These are phyloP conservation scores for Venturia carpophila DNA, from an alignment of 2,329 filamentous ascomycete species.

Conservation along the genomic window DNA sequence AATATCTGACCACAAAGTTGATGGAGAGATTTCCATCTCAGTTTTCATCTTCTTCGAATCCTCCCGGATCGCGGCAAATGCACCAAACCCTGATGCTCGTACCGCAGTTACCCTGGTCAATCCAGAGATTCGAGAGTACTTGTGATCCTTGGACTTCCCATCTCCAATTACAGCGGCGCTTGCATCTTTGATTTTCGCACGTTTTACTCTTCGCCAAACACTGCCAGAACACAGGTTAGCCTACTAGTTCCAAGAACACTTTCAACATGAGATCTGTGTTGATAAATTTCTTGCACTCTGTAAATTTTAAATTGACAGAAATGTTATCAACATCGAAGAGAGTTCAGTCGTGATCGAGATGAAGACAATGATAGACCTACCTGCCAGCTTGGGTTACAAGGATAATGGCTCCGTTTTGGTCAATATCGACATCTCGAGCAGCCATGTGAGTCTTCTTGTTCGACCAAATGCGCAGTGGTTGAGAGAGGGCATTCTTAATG, in stretches of 20 bases:
- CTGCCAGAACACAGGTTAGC: constrained; percentile 35
- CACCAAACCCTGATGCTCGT: constrained; percentile 79
- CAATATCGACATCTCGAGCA: constrained; percentile 76
- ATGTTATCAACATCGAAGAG: too few relatives aligned
- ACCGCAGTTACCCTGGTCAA: constrained; percentile 79
- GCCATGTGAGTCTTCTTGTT: constrained; percentile 77
- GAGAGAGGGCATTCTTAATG: constrained; percentile 72
- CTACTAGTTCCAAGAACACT: too few relatives aligned
- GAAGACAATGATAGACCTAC: too few relatives aligned
- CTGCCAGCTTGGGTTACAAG: constrained; percentile 78
- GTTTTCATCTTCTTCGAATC: constrained; percentile 66
- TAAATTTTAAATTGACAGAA: too few relatives aligned
- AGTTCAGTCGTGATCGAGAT: too few relatives aligned
- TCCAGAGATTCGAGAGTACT: constrained; percentile 84
- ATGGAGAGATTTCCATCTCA: constrained; percentile 58
- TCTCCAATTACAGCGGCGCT: constrained; percentile 43
- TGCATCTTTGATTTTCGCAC: constrained; percentile 69
- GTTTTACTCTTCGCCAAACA: constrained; percentile 82
- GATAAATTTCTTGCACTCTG: too few relatives aligned
- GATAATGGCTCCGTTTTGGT: constrained; percentile 90
- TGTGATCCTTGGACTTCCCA: constrained; percentile 76
- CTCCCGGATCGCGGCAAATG: constrained; percentile 78
- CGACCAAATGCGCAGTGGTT: constrained; percentile 78
- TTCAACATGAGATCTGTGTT: too few relatives aligned
- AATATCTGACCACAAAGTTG: constrained; percentile 66